Evolutionary conservation across 257 asterid genomes (phyloP).

Genomic region (Buddleja alternifolia): DNA sequence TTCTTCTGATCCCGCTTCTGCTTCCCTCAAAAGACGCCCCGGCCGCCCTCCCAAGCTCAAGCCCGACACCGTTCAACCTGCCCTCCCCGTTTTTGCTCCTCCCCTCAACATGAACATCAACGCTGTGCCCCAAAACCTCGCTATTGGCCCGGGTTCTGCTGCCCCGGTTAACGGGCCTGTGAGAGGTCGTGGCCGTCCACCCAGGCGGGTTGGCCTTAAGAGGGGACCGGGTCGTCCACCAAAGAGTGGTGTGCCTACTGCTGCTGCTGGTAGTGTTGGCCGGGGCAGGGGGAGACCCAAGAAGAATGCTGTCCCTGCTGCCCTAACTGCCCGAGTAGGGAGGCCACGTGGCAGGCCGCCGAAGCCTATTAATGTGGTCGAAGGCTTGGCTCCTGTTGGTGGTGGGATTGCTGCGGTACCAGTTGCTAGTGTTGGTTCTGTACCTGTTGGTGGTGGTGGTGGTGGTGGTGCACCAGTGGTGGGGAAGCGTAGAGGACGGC

Average conservation of each 20-base stretch:
- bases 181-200: slow-evolving; percentile 79
- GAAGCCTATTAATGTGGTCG: slow-evolving; percentile 42
- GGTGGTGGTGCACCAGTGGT: slow-evolving; percentile 30
- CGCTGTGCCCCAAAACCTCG: no score
- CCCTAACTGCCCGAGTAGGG: slow-evolving; percentile 31
- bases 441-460: slow-evolving; percentile 32
- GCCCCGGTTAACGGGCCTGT: slow-evolving; percentile 50
- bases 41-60: slow-evolving; percentile 82
- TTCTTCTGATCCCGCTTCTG: slow-evolving; percentile 28
- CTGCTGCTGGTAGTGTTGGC: slow-evolving; percentile 19
- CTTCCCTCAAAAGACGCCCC: slow-evolving; percentile 52
- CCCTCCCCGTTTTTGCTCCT: slow-evolving; percentile 45
- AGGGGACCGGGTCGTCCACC: slow-evolving; percentile 51
- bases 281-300: slow-evolving; percentile 49
- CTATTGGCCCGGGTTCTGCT: no score
- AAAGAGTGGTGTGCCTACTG: slow-evolving; percentile 22
- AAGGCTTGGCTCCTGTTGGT: slow-evolving; percentile 29
- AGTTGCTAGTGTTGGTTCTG: slow-evolving; percentile 16
- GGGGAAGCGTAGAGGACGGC: slow-evolving; percentile 74
- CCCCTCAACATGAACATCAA: slow-evolving; percentile 24
- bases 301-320: slow-evolving; percentile 18
- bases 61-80: slow-evolving; percentile 42
- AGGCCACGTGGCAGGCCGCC: slow-evolving; percentile 80
- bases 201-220: slow-evolving; percentile 38
- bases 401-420: slow-evolving; percentile 27